A percentile compares a stretch with the other conserved stretches of the same genome.
These are phyloP conservation scores for Neopestalotiopsis clavispora DNA, from an alignment of 2,329 filamentous ascomycete species.

Conservation along the genomic window DNA sequence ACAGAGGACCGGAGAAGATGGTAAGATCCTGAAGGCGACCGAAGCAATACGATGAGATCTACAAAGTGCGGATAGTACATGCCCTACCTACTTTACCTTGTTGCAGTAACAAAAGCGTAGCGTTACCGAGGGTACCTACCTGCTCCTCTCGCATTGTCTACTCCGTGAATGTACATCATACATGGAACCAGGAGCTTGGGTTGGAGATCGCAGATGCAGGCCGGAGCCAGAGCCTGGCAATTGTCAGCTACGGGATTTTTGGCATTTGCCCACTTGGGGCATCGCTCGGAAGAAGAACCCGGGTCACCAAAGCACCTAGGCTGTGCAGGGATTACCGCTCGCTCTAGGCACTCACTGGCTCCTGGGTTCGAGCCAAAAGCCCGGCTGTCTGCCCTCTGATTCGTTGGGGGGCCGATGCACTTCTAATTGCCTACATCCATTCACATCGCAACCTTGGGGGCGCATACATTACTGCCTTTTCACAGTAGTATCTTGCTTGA, in stretches of 20 bases:
- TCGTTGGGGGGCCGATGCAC: background rate
- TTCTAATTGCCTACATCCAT: background rate
- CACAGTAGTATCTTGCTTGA: too few species aligned
- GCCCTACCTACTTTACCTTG: too few species aligned
- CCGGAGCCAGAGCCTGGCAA: background rate
- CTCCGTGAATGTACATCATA: too few species aligned
- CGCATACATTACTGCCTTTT: too few species aligned
- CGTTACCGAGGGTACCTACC: too few species aligned
- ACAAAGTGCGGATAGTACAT: too few species aligned
- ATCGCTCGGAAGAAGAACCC: background rate
- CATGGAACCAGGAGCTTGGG: background rate
- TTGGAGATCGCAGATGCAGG: background rate
- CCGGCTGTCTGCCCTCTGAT: background rate
- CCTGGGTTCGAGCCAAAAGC: background rate
- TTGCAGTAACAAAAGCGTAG: too few species aligned
- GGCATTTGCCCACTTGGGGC: slow-evolving; percentile 1
- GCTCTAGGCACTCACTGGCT: background rate
- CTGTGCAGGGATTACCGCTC: background rate
- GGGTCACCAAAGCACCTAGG: background rate
- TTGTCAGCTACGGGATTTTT: background rate
- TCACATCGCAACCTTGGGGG: too few species aligned
- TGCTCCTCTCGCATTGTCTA: too few species aligned
- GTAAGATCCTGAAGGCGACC: too few species aligned
- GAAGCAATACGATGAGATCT: too few species aligned
- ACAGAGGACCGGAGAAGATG: too few species aligned